Evolutionary conservation across 2,329 filamentous ascomycete genomes (phyloP), one percentile per base, ranked within the genome.

Genomic region (Aspergillus piperis): DNA sequence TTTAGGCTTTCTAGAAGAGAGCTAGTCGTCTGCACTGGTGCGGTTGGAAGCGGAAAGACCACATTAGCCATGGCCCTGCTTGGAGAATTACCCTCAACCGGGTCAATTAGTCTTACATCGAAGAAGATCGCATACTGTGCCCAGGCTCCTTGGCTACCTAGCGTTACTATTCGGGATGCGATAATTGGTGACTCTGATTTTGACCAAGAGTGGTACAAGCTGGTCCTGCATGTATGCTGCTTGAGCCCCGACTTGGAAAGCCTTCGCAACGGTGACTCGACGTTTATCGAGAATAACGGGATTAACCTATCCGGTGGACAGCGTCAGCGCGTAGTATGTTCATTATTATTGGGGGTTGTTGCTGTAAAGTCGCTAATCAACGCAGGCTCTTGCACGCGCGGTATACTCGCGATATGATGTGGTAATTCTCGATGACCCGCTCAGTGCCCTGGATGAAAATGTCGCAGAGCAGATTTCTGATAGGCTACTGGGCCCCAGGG

Each of bases 21-120:
- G 3, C 25, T 54, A 8, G 10, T 47, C 2, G 44, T 58, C 8
- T 19, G n/a, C 8, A 21, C 32, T 5, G 62, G 62, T 3, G 55
- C 62, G 3, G 52, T 57, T 32, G 62, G 59, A 3, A 39, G 36
- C 8, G 62, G 62, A 5, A 62, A 63, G 23, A 42, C 59, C 2
- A 62, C 42, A 7, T 13, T 64, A 8, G 19, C 49, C 3, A 38
- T 48, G 11, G 44, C 57, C 13, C 38, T 58, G 10, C 30, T 62
- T 2, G 60, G 62, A 5, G 60, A 64, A 15, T 8, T 55, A 13
- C 3, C 23, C 11, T 30, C 17, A 8, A 15, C 13, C 1, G 60
- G 62, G n/a, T 32, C 10, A 1, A 56, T 60, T 4, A 25, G 15
- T 21, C 36, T 42, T 13, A 21, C 51, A 8, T 48, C 54, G 5